Evolutionary conservation across 345 rosid species (phyloP).

Genomic region (Lumnitzera racemosa): DNA sequence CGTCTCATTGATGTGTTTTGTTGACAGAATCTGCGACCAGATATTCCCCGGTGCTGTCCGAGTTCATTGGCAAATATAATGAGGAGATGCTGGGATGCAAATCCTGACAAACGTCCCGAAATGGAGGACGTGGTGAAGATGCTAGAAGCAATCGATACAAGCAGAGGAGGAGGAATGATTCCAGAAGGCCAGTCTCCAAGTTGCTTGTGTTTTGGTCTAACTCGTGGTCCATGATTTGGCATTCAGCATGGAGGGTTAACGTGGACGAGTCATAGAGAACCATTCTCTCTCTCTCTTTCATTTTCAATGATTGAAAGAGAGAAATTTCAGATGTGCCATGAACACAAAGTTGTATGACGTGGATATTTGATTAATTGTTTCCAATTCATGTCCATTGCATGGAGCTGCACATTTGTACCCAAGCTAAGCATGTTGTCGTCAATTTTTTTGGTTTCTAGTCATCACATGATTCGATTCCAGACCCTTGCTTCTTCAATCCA

Average conservation of each 20-base stretch:
- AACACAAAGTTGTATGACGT: too few relatives aligned
- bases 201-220: slow-evolving; percentile 72
- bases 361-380: too few relatives aligned
- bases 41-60: slow-evolving; percentile 87
- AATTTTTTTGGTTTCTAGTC: too few relatives aligned
- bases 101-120: slow-evolving; percentile 73
- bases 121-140: slow-evolving; percentile 75
- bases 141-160: slow-evolving; percentile 76
- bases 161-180: slow-evolving; percentile 96
- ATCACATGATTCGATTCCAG: too few relatives aligned
- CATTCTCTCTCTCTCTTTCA: too few relatives aligned
- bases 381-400: too few relatives aligned
- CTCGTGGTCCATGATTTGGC: slow-evolving; percentile 63
- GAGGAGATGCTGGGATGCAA: slow-evolving; percentile 82
- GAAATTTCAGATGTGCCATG: too few relatives aligned
- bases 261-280: background rate
- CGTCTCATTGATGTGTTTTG: background rate
- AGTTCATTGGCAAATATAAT: slow-evolving; percentile 53
- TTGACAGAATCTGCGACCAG: slow-evolving; percentile 79
- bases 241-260: background rate
- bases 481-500: too few relatives aligned
- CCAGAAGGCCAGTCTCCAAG: slow-evolving; percentile 56
- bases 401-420: too few relatives aligned
- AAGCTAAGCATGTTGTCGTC: too few relatives aligned
- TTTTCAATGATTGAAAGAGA: too few relatives aligned